Evolutionary conservation across 2,329 filamentous ascomycete species (phyloP).

Genomic region (Monilinia aucupariae): DNA sequence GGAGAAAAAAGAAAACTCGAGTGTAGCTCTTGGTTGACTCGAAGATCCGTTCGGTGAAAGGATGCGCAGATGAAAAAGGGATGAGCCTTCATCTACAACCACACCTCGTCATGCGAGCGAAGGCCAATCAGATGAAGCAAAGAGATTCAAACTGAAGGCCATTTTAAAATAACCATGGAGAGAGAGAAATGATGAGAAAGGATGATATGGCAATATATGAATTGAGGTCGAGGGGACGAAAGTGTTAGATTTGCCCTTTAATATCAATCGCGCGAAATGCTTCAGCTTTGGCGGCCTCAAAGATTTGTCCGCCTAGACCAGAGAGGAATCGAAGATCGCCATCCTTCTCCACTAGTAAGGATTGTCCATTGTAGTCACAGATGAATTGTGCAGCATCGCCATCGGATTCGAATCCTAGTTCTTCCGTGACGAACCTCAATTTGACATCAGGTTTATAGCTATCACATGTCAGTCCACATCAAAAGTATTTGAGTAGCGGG

Average conservation of each 20-base stretch:
- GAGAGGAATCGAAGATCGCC: conserved; percentile 69
- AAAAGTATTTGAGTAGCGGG: neutral
- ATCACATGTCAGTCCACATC: conserved; percentile 42
- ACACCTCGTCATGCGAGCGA: conserved; percentile 9
- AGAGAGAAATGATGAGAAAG: conserved; percentile 19
- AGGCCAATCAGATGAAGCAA: conserved; percentile 7
- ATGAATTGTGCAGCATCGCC: conserved; percentile 88
- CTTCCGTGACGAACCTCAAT: conserved; percentile 87
- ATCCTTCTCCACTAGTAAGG: conserved; percentile 70
- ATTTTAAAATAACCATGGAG: conserved; percentile 4
- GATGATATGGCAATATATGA: conserved; percentile 16
- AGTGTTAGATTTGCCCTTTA: conserved; percentile 79
- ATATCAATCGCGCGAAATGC: conserved; percentile 90
- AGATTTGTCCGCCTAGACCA: conserved; percentile 64
- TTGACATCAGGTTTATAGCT: conserved; percentile 92
- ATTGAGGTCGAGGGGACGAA: conserved; percentile 19
- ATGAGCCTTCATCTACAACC: conserved; percentile 9
- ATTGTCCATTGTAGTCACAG: conserved; percentile 69
- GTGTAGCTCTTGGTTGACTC: conserved; percentile 4
- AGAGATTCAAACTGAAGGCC: conserved; percentile 1
- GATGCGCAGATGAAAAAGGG: conserved; percentile 7
- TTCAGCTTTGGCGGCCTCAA: conserved; percentile 65
- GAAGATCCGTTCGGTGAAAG: conserved; percentile 9
- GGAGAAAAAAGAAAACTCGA: conserved; percentile 12
- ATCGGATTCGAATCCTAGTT: conserved; percentile 92